Evolutionary conservation across 192 early-diverging fungal species (phyloP).

Genomic region (Coemansia reversa): DNA sequence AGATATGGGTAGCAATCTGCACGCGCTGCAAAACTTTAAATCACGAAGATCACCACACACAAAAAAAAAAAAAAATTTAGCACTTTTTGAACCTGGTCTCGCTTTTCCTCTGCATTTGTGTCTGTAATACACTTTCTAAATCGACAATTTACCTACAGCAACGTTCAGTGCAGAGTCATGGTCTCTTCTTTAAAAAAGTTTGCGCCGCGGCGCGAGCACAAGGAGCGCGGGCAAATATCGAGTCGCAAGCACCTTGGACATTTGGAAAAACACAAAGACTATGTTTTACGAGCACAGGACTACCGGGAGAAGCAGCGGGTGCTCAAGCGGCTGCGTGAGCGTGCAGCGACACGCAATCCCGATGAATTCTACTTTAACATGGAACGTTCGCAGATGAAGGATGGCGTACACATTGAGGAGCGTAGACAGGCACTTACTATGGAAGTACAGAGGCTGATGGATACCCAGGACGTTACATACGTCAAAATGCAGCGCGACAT

Average conservation of each 20-base stretch:
- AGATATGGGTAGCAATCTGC: background rate
- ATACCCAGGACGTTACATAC: slow-evolving; percentile 92
- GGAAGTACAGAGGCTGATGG: slow-evolving; percentile 79
- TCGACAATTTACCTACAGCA: background rate
- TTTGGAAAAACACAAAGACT: slow-evolving; percentile 98
- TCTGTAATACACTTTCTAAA: background rate
- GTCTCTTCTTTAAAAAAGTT: slow-evolving; percentile 77
- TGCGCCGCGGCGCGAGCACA: slow-evolving; percentile 83
- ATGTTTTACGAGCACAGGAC: slow-evolving; percentile 90
- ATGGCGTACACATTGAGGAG: slow-evolving; percentile 77
- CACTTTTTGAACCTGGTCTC: background rate
- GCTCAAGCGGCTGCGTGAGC: slow-evolving; percentile 81
- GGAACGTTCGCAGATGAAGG: slow-evolving; percentile 82
- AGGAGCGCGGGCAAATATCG: slow-evolving; percentile 78
- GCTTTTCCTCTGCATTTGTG: background rate
- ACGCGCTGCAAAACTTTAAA: background rate
- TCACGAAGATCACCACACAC: background rate
- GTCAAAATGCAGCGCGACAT: slow-evolving; percentile 78
- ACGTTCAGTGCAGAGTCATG: slow-evolving; percentile 15
- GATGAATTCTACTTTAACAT: slow-evolving; percentile 99
- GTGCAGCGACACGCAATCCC: slow-evolving; percentile 84
- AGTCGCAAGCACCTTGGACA: slow-evolving; percentile 69
- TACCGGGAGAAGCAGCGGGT: slow-evolving; percentile 83
- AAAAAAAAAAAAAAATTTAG: background rate
- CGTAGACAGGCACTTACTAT: slow-evolving; percentile 70